These are phyloP conservation scores for Camptophora hylomeconis DNA, from an alignment of 2,329 filamentous ascomycete genomes.

Conservation along the genomic window DNA sequence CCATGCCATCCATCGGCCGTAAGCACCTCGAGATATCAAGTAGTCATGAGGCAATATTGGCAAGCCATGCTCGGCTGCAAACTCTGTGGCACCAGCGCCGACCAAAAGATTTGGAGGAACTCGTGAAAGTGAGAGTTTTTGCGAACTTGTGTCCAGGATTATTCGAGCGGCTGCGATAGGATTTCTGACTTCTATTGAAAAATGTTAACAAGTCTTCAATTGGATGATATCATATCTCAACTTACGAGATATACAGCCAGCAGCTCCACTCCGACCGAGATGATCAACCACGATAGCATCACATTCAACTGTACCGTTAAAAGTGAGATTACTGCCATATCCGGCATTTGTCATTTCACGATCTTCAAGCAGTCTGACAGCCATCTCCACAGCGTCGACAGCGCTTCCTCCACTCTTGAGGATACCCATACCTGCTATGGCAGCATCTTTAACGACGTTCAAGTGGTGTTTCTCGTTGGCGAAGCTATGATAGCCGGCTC, in stretches of 20 bases:
- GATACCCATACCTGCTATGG: conserved; percentile 68
- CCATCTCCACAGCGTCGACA: conserved; percentile 78
- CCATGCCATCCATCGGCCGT: conserved; percentile 72
- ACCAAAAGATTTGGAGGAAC: conserved; percentile 89
- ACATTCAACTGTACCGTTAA: conserved; percentile 84
- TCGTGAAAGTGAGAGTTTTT: conserved; percentile 67
- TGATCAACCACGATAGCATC: conserved; percentile 92
- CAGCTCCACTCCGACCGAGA: conserved; percentile 78
- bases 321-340: conserved; percentile 85
- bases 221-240: conserved; percentile 1
- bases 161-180: conserved; percentile 77
- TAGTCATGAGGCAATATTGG: conserved; percentile 58
- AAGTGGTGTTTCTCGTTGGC: conserved; percentile 78
- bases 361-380: conserved; percentile 79
- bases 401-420: conserved; percentile 67
- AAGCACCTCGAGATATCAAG: conserved; percentile 67
- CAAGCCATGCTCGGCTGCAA: conserved; percentile 68
- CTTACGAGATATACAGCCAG: conserved; percentile 80
- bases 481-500: conserved; percentile 82
- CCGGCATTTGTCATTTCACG: conserved; percentile 93
- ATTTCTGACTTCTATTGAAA: conserved; percentile 65
- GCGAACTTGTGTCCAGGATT: conserved; percentile 64
- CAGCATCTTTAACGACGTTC: conserved; percentile 73
- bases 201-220: conserved; percentile 14
- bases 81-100: conserved; percentile 72